Percentiles rank a stretch among this genome's conserved stretches.
These are phyloP conservation scores for Corymbia maculata DNA, from an alignment of 345 rosid species.

Conservation along the genomic window DNA sequence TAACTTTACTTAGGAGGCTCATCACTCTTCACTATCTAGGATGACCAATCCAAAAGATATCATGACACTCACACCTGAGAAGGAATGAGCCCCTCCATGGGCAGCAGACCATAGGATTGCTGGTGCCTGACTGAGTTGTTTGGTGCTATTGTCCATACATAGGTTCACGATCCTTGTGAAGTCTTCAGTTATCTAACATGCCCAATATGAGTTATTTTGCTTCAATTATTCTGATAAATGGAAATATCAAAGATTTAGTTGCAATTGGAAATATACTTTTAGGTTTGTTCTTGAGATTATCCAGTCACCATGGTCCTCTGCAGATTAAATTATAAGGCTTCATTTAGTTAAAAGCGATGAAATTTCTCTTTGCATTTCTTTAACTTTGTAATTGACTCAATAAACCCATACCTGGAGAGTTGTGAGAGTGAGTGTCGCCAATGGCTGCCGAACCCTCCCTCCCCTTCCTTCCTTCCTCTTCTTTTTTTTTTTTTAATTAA, in stretches of 20 bases:
- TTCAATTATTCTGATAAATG: background rate
- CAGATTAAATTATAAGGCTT: background rate
- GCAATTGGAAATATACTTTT: too few species aligned
- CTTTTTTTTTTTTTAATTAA: too few species aligned
- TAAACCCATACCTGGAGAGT: background rate
- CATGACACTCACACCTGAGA: too few species aligned
- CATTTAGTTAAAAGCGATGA: background rate
- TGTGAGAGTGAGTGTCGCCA: background rate
- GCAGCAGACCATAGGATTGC: background rate
- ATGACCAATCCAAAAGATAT: too few species aligned
- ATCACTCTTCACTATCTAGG: too few species aligned
- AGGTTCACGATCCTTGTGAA: accelerated
- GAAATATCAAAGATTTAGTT: background rate
- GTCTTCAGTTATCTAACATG: background rate
- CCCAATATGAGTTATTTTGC: background rate
- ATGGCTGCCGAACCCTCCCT: too few species aligned
- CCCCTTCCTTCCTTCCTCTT: too few species aligned
- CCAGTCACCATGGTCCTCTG: background rate
- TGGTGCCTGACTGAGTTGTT: background rate
- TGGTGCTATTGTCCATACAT: background rate
- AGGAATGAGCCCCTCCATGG: too few species aligned
- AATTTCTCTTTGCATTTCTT: background rate
- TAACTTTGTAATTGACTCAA: background rate
- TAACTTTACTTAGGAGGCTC: too few species aligned
- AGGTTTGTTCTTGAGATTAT: background rate